phyloP scores from a whole-genome alignment of 345 rosid genomes.

The Turritis glabra region DNA sequence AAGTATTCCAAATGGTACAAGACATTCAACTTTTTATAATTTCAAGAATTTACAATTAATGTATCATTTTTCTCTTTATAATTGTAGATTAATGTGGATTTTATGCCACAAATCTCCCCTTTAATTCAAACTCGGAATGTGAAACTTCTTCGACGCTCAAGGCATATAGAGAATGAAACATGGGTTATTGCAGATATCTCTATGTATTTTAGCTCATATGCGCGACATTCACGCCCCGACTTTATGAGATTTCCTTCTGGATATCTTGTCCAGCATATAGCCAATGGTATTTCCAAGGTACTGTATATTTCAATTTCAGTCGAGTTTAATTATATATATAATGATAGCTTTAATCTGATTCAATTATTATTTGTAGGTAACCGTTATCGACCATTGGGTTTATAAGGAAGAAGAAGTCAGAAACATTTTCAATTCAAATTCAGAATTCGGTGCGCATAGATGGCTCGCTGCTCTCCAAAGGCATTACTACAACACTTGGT shows the following conservation, averaged over 20 bases:
- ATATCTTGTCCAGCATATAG: conserved; percentile 56
- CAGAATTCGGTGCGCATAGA: conserved; percentile 55
- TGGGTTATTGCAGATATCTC: conserved; percentile 78
- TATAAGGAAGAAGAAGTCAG: conserved; percentile 44
- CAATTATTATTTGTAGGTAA: conserved; percentile 43
- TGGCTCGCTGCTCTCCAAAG: conserved; percentile 53
- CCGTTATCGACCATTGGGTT: conserved; percentile 59
- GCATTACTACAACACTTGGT: conserved; percentile 33
- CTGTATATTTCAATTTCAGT: background rate
- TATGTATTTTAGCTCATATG: conserved; percentile 38
- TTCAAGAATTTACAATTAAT: background rate
- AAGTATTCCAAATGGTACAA: background rate
- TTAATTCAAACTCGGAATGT: conserved; percentile 49
- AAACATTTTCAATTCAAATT: conserved; percentile 27
- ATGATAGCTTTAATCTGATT: background rate
- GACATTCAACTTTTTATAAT: background rate
- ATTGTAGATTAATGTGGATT: conserved; percentile 56
- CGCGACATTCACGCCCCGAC: conserved; percentile 1
- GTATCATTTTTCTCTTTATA: background rate
- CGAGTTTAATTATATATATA: background rate
- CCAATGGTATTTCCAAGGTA: conserved; percentile 58
- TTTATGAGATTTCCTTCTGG: conserved; percentile 73
- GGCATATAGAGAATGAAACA: conserved; percentile 46
- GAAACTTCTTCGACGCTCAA: conserved; percentile 57
- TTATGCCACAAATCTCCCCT: conserved; percentile 52